These are phyloP conservation scores for Phyllosticta capitalensis DNA, from an alignment of 2,329 filamentous ascomycete species.

Conservation along the genomic window DNA sequence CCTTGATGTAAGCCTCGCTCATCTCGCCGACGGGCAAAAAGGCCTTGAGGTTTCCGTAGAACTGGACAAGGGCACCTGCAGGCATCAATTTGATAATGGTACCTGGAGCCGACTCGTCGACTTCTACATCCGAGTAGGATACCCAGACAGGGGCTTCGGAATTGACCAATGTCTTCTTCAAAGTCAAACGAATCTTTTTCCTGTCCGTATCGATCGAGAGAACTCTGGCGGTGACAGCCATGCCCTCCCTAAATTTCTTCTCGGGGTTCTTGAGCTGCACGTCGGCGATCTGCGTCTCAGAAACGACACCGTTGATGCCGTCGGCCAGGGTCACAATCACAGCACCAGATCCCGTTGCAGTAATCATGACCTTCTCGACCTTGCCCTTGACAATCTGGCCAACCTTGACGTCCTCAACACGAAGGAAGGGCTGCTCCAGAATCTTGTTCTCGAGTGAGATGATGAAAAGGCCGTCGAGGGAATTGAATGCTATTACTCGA, in stretches of 20 bases:
- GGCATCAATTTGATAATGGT: conserved; percentile 74
- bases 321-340: conserved; percentile 77
- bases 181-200: conserved; percentile 71
- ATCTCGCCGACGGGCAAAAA: conserved; percentile 93
- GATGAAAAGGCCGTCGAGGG: conserved; percentile 75
- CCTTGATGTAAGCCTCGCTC: conserved; percentile 92
- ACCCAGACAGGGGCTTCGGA: conserved; percentile 74
- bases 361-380: conserved; percentile 75
- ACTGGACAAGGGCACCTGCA: conserved; percentile 80
- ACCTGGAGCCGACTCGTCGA: conserved; percentile 71
- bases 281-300: conserved; percentile 82
- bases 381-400: conserved; percentile 73
- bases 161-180: conserved; percentile 93
- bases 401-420: conserved; percentile 80
- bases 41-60: conserved; percentile 73
- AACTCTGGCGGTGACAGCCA: conserved; percentile 75
- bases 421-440: conserved; percentile 78
- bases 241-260: conserved; percentile 86
- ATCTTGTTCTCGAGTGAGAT: conserved; percentile 75
- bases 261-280: conserved; percentile 83
- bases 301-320: conserved; percentile 78
- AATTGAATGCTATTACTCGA: conserved; percentile 77
- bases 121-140: conserved; percentile 61
- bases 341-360: conserved; percentile 67
- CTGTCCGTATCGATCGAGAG: conserved; percentile 68